These are phyloP conservation scores for Erysimum cheiri DNA, from an alignment of 441 rosid genomes.

Conservation along the genomic window DNA sequence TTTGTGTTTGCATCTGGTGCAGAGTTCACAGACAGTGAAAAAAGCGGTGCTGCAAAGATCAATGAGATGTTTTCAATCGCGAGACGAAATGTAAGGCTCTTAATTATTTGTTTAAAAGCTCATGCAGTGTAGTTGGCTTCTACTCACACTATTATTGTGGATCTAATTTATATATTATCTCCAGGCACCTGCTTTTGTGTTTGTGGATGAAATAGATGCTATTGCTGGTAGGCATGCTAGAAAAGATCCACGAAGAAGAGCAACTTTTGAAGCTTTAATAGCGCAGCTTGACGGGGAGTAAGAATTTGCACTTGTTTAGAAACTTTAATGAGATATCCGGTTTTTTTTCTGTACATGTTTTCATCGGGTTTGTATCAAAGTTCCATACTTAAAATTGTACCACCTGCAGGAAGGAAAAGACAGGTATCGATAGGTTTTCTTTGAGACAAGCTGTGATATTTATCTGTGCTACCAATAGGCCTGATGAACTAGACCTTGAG, in stretches of 20 bases:
- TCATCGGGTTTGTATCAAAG: conserved; percentile 7
- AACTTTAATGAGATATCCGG: background rate
- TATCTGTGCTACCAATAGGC: conserved; percentile 98
- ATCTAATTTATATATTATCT: conserved; percentile 34
- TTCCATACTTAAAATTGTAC: conserved; percentile 29
- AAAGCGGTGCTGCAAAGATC: conserved; percentile 89
- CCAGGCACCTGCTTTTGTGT: conserved; percentile 96
- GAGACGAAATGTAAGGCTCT: conserved; percentile 81
- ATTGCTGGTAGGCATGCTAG: conserved; percentile 96
- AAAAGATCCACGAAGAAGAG: conserved; percentile 86
- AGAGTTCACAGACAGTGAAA: conserved; percentile 93
- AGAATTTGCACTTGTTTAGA: conserved; percentile 49
- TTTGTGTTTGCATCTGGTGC: conserved; percentile 98
- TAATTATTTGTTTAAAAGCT: conserved; percentile 23
- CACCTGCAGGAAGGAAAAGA: conserved; percentile 77
- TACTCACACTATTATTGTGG: conserved; percentile 15
- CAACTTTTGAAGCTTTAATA: conserved; percentile 87
- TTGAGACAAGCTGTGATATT: conserved; percentile 97
- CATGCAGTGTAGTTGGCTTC: conserved; percentile 22
- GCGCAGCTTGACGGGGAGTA: conserved; percentile 98
- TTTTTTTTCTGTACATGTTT: conserved; percentile 1
- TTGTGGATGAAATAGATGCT: conserved; percentile 98
- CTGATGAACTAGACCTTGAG: conserved; percentile 94
- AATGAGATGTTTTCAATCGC: conserved; percentile 94
- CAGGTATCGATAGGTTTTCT: conserved; percentile 93